Evolutionary conservation across 257 asterid species (phyloP).

Genomic region (Verbascum thapsus): DNA sequence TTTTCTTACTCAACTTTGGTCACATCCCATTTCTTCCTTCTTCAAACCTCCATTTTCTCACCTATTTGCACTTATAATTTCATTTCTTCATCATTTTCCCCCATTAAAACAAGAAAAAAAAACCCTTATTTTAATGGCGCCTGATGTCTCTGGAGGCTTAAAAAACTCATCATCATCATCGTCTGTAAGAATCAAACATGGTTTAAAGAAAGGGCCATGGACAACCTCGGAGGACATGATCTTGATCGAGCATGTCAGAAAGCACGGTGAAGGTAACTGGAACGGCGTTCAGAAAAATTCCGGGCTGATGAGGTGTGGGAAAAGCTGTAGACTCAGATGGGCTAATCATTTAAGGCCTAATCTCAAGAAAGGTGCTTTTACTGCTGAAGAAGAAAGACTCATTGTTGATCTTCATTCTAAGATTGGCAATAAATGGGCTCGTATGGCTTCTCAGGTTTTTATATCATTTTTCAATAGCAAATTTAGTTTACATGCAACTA

Average conservation of each 20-base stretch:
- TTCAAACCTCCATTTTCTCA: slow-evolving; percentile 7
- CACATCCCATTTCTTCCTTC: slow-evolving; percentile 19
- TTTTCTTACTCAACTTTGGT: slow-evolving; percentile 32
- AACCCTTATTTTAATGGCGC: slow-evolving; percentile 47
- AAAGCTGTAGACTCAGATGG: slow-evolving; percentile 59
- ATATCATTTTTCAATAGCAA: not conserved
- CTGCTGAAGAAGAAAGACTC: slow-evolving; percentile 46
- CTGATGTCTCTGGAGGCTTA: slow-evolving; percentile 44
- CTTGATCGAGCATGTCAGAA: slow-evolving; percentile 56
- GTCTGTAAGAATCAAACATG: slow-evolving; percentile 22
- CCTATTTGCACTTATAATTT: slow-evolving; percentile 3
- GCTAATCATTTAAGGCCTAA: slow-evolving; percentile 62
- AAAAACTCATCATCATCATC: slow-evolving; percentile 18
- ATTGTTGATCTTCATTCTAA: slow-evolving; percentile 60
- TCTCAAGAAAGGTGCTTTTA: slow-evolving; percentile 58
- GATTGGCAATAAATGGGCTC: slow-evolving; percentile 61
- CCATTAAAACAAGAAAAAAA: not conserved
- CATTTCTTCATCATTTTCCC: slow-evolving; percentile 13
- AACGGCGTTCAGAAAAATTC: slow-evolving; percentile 71
- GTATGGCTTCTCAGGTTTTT: slow-evolving; percentile 67
- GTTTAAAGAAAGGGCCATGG: slow-evolving; percentile 76
- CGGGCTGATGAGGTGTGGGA: slow-evolving; percentile 66
- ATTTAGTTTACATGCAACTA: too few species aligned
- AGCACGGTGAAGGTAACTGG: slow-evolving; percentile 77
- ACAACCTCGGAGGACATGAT: slow-evolving; percentile 59